Base-by-base conservation (phyloP, 139 green algal species). In the Chlorella sp. region DNA sequence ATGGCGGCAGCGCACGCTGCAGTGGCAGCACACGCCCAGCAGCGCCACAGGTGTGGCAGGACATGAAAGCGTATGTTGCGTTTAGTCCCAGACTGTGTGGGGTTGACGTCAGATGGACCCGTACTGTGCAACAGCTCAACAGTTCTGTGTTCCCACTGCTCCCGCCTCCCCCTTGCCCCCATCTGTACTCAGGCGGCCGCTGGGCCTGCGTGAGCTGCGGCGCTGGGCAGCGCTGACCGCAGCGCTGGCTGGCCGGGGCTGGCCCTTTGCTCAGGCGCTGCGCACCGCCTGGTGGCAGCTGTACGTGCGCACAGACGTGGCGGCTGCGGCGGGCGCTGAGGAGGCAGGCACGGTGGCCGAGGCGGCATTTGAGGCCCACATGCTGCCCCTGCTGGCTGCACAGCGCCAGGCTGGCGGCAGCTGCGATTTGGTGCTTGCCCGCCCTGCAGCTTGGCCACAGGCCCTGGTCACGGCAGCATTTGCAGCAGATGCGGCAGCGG, bases 161-260 rank as follows among this genome's bases (percentile, higher is more conserved):
- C n/a, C n/a, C n/a, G n/a, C 7, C 46, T 11, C 11, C 46, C 46
- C 46, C 51, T 60, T 2, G 13, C 24, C 51, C 24, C 51, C 51
- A 20, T 60, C 11, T 20, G 13, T 60, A 24, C 51, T 24, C 86
- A 85, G 89, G 44, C 85, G 82, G 22, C 76, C 56, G 0, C 95
- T 93, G 0, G 85, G 84, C 13, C 38, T 90, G 40, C 78, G 92
- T 0, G 92, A 97, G 76, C 84, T 94, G 48, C 51, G n/a, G 1
- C 84, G 81, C 9, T 95, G 92, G 92, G 89, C 86, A 0, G 48
- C 58, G 2, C 85, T 97, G 44, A 65, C 89, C 17, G 28, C 48
- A 0, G 88, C 88, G 40, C 88, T 98, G 75, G 76, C 94, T 28
- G 36, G 86, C 73, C 80, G 92, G 14, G 95, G 95, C 26, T 92